These are phyloP conservation scores for Kluyveromyces dobzhanskii DNA, from an alignment of 805 yeast species.

Conservation along the genomic window DNA sequence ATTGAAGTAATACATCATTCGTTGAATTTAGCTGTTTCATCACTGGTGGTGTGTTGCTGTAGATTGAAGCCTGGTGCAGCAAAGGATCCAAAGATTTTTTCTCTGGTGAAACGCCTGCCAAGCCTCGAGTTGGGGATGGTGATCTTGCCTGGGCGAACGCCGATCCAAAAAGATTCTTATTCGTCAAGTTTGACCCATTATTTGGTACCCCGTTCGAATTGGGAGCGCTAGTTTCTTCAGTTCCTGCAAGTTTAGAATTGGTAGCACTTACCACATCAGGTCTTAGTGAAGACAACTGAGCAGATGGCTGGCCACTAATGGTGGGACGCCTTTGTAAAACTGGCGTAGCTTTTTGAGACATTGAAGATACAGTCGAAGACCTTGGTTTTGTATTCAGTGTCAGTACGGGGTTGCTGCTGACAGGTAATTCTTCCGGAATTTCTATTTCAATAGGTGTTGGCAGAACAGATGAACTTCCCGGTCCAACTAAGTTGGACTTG, in stretches of 20 bases:
- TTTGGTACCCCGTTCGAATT: neutral
- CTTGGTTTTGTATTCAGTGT: slow-evolving; percentile 30
- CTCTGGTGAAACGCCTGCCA: slow-evolving; percentile 5
- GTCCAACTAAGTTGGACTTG: slow-evolving; percentile 14
- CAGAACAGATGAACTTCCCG: slow-evolving; percentile 29
- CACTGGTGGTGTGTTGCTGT: slow-evolving; percentile 34
- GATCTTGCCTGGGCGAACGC: slow-evolving; percentile 25
- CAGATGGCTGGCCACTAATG: slow-evolving; percentile 17
- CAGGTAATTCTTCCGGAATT: slow-evolving; percentile 44
- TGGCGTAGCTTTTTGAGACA: slow-evolving; percentile 18
- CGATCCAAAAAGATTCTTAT: neutral
- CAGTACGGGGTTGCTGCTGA: slow-evolving; percentile 13
- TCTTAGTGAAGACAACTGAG: slow-evolving; percentile 3
- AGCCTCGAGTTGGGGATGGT: slow-evolving; percentile 39
- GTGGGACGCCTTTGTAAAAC: slow-evolving; percentile 23
- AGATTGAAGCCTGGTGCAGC: slow-evolving; percentile 27
- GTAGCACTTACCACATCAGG: neutral
- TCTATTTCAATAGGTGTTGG: slow-evolving; percentile 58
- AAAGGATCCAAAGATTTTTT: slow-evolving; percentile 11
- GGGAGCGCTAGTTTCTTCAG: neutral
- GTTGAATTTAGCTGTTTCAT: slow-evolving; percentile 26
- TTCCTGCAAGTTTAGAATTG: neutral
- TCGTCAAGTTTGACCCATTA: no score
- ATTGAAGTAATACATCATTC: slow-evolving; percentile 24
- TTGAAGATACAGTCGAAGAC: slow-evolving; percentile 26